Conservation (phyloP, 2,329 filamentous ascomycete genomes). For the Penicillium sp. region DNA sequence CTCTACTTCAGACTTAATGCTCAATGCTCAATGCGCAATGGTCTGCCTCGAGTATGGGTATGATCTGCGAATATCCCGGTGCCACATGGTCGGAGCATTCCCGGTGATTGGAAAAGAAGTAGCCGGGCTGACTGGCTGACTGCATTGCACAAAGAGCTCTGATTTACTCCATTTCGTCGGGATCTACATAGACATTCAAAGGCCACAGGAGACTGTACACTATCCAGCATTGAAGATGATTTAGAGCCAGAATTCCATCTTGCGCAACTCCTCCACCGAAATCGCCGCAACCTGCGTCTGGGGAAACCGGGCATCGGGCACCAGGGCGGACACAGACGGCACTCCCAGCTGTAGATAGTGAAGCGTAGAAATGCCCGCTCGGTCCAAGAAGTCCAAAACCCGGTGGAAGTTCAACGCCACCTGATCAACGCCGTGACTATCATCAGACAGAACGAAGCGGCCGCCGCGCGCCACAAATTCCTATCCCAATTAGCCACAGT, state of each 20-base stretch:
- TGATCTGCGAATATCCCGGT: not conserved
- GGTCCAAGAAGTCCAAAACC: conserved; percentile 70
- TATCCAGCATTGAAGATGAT: too few relatives aligned
- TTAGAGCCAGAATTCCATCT: conserved; percentile 34
- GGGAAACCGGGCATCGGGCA: conserved; percentile 40
- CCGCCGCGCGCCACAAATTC: conserved; percentile 73
- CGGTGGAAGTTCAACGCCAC: conserved; percentile 80
- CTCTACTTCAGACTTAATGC: too few relatives aligned
- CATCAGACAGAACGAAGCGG: conserved; percentile 87
- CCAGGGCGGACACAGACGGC: conserved; percentile 8
- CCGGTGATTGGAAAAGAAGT: not conserved
- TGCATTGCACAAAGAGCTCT: not conserved
- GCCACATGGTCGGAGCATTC: not conserved
- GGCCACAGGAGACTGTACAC: too few relatives aligned
- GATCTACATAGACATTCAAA: too few relatives aligned
- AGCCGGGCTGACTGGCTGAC: not conserved
- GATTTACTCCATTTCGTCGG: not conserved
- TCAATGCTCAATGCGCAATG: too few relatives aligned
- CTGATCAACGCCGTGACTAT: conserved; percentile 87
- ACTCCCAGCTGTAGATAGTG: conserved; percentile 40
- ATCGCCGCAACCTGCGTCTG: conserved; percentile 35
- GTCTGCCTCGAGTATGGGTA: too few relatives aligned
- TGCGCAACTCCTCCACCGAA: conserved; percentile 37
- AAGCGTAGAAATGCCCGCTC: conserved; percentile 39
- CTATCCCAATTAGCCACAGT: conserved; percentile 42